Evolutionary conservation across 2,329 filamentous ascomycete species (phyloP).

Genomic region (Pseudocercospora cruenta): DNA sequence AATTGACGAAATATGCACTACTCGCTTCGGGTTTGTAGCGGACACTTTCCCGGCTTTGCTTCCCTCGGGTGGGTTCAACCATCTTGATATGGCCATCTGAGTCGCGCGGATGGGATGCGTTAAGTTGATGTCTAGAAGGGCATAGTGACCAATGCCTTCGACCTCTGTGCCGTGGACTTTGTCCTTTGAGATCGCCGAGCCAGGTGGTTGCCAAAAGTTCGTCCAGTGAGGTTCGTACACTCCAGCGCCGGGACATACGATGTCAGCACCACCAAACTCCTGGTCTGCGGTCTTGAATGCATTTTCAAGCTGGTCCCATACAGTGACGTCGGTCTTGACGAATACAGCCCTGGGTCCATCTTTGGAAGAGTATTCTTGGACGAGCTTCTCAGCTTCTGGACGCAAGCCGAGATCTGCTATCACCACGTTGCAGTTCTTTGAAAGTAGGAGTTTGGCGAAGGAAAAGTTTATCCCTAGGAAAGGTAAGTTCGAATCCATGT

Average conservation of each 20-base stretch:
- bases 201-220: constrained; percentile 56
- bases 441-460: constrained; percentile 52
- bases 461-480: constrained; percentile 51
- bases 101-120: constrained; percentile 53
- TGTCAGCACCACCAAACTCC: constrained; percentile 52
- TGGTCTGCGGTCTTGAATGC: constrained; percentile 55
- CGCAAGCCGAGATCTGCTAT: constrained; percentile 53
- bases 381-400: constrained; percentile 50
- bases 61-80: constrained; percentile 41
- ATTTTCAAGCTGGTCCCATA: constrained; percentile 53
- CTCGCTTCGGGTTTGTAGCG: constrained; percentile 48
- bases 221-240: constrained; percentile 53
- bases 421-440: constrained; percentile 51
- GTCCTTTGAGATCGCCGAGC: constrained; percentile 42
- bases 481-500: background rate
- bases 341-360: constrained; percentile 46
- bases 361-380: constrained; percentile 40
- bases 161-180: constrained; percentile 31
- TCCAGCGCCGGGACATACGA: constrained; percentile 55
- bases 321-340: constrained; percentile 52
- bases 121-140: constrained; percentile 51
- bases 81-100: constrained; percentile 52
- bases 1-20: constrained; percentile 50
- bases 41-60: constrained; percentile 38
- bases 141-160: constrained; percentile 40